These are phyloP conservation scores for Microbotryum violaceum DNA, from an alignment of 1,284 basidiomycete species.

Conservation along the genomic window DNA sequence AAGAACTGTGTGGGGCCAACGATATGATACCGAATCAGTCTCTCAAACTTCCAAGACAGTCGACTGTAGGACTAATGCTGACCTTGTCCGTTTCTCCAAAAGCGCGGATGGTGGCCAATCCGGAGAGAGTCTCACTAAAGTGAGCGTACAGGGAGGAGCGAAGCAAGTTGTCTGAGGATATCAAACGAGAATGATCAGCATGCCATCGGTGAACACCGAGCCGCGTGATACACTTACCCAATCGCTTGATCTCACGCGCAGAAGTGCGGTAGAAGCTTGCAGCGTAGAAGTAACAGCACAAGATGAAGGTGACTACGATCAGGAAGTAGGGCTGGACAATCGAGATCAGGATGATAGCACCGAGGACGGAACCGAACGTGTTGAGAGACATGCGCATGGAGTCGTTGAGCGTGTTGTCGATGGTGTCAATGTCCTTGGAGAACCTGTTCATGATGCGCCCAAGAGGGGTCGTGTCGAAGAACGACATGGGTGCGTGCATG, in stretches of 20 bases:
- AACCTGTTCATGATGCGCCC: slow-evolving; percentile 78
- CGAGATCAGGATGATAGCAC: slow-evolving; percentile 58
- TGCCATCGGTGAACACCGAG: slow-evolving; percentile 47
- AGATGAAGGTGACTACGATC: slow-evolving; percentile 50
- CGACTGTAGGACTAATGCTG: slow-evolving; percentile 5
- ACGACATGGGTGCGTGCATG: slow-evolving; percentile 60
- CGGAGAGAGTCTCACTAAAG: slow-evolving; percentile 79
- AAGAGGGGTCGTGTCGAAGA: slow-evolving; percentile 76
- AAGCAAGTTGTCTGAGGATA: slow-evolving; percentile 58
- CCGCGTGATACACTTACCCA: not conserved
- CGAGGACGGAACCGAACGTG: slow-evolving; percentile 59
- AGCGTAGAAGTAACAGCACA: slow-evolving; percentile 44
- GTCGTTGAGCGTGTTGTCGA: slow-evolving; percentile 67
- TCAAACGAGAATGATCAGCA: slow-evolving; percentile 47
- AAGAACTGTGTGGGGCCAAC: slow-evolving; percentile 51
- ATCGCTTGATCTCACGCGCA: slow-evolving; percentile 74
- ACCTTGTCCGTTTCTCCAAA: slow-evolving; percentile 47
- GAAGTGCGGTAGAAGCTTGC: slow-evolving; percentile 73
- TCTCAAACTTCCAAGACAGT: slow-evolving; percentile 44
- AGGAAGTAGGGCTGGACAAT: slow-evolving; percentile 73
- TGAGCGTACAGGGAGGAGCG: slow-evolving; percentile 71
- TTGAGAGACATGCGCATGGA: slow-evolving; percentile 64
- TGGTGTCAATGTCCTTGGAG: slow-evolving; percentile 54
- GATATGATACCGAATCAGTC: not conserved
- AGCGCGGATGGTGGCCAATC: slow-evolving; percentile 77